Evolutionary conservation across 495 filamentous ascomycete species (phyloP), one percentile per base, ranked within the genome.

Genomic region (Aspergillus olivimuriae): DNA sequence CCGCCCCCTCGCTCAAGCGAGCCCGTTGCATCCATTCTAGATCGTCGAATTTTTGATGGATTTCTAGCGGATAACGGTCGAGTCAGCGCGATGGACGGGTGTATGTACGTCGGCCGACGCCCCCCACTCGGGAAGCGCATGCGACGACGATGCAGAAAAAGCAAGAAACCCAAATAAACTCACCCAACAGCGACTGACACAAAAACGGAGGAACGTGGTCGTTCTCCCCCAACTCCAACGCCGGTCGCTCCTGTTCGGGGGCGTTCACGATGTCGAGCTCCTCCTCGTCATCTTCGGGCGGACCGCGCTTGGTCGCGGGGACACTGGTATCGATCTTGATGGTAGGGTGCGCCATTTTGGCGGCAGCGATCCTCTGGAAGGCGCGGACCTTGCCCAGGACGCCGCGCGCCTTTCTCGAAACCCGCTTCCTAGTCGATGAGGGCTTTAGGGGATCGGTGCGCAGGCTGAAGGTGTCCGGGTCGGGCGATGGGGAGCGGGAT

Each of bases 261-360:
- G 36, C 56, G 34, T 55, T 51, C 18, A 57, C 30, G 20, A 58
- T 45, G 16, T 63, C 65, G 19, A 58, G 41, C 10, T 50, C 60
- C 16, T 61, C 64, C 43, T 69, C 65, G 26, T 52, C 50, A 26
- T 70, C 63, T 15, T 59, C 56, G 15, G 66, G 59, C 6, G 62
- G 50, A 5, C 62, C 66, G 34, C 69, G 69, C 52, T 73, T 73
- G 35, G 52, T 61, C 20, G 66, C 48, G 43, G 59, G 65, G 30
- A 71, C 57, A 39, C 50, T 68, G 21, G 67, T 73, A 42, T 73
- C 63, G 57, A 73, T 70, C 49, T 67, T 69, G 51, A 73, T 71
- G 37, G 62, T 52, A 26, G 67, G 63, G 60, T 69, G 64, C 39
- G 66, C 63, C 69, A 73, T 73, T 44, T 66, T 71, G 52, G 63